Percentiles rank a stretch among this genome's conserved stretches.
phyloP scores from a whole-genome alignment of 345 rosid genomes.

The Mercurialis annua region DNA sequence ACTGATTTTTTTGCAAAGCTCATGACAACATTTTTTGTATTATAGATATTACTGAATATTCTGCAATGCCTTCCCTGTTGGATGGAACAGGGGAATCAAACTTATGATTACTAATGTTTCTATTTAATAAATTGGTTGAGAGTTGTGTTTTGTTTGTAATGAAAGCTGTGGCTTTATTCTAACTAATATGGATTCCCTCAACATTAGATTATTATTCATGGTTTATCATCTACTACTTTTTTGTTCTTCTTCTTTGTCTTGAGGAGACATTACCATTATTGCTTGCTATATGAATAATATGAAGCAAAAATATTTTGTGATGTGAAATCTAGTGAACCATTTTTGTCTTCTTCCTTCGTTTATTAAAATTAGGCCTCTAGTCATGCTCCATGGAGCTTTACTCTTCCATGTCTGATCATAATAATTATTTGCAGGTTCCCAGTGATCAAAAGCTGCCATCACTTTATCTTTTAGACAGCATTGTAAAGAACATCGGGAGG shows the following conservation, averaged over 20 bases:
- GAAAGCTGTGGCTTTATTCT: not conserved
- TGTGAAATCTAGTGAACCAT: no score
- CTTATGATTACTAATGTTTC: not conserved
- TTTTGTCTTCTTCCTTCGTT: not conserved
- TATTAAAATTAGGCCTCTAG: not conserved
- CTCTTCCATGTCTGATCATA: slow-evolving; percentile 35
- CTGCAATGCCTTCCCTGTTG: not conserved
- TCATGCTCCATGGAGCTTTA: not conserved
- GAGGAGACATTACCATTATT: not conserved
- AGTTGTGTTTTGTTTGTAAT: not conserved
- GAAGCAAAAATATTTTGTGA: not conserved
- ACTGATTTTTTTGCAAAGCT: not conserved
- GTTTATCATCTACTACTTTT: not conserved
- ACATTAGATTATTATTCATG: not conserved
- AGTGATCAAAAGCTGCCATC: slow-evolving; percentile 98
- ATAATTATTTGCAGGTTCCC: slow-evolving; percentile 80
- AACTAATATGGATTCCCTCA: not conserved
- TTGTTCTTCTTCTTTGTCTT: not conserved
- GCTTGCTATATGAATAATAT: not conserved
- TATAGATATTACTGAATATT: not conserved
- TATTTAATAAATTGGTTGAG: not conserved
- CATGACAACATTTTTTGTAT: not conserved
- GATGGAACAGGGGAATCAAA: not conserved
- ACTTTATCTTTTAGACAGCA: slow-evolving; percentile 96
- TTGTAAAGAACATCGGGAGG: slow-evolving; percentile 94